Conservation (phyloP, 768 basidiomycete genomes). For the Trametes villosa region DNA sequence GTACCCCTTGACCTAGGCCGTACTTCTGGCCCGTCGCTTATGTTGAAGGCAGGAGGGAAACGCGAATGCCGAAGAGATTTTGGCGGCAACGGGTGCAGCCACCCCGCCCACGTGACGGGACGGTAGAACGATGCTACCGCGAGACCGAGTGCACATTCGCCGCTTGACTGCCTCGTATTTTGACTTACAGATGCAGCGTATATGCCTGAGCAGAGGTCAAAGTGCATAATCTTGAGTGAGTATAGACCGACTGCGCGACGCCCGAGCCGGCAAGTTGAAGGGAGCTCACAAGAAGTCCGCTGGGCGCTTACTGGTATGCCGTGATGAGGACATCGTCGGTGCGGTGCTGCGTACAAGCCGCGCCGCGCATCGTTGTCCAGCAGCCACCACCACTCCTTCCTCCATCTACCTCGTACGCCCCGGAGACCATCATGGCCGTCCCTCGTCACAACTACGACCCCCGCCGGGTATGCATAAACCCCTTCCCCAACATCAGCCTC, state of each 20-base stretch:
- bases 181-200: too few relatives aligned
- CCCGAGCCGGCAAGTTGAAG: too few relatives aligned
- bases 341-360: neutral
- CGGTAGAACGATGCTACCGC: neutral
- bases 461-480: slow-evolving; percentile 84
- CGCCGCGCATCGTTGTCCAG: neutral
- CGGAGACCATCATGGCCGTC: slow-evolving; percentile 51
- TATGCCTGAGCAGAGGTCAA: too few relatives aligned
- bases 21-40: neutral
- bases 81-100: neutral
- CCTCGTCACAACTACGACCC: slow-evolving; percentile 84
- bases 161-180: too few relatives aligned
- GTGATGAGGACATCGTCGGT: neutral
- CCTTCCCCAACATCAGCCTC: slow-evolving; percentile 76
- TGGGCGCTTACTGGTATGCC: neutral
- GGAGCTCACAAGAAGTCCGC: too few relatives aligned
- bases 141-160: neutral
- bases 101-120: neutral
- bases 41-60: too few relatives aligned
- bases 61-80: neutral
- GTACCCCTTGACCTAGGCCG: too few relatives aligned
- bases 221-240: too few relatives aligned
- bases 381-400: neutral
- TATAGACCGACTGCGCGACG: too few relatives aligned
- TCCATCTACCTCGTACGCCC: neutral